Evolutionary conservation across 1,284 basidiomycete genomes (phyloP), one percentile per base, ranked within the genome.

Genomic region (Malassezia furfur): DNA sequence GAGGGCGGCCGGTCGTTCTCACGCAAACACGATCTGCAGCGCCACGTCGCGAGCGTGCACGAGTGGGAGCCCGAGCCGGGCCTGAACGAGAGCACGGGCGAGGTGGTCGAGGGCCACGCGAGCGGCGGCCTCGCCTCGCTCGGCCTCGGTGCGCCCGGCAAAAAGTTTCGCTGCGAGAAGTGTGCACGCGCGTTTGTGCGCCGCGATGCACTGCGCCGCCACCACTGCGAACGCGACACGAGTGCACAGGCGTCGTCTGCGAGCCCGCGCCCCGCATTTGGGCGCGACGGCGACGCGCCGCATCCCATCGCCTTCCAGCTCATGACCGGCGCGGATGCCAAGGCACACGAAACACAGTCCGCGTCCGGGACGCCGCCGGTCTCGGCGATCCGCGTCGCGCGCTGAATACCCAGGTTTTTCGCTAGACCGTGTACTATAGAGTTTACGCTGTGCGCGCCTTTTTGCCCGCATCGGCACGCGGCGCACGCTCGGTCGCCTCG

Each of bases 1-100:
- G 67, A 70, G 41, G 69, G 69, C 11, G 85, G 84, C 11, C 84
- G 88, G 50, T 85, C 86, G 3, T 91, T 91, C 76, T 87, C 85
- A 64, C 83, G 88, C 67, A 90, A 91, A 78, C 88, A 91, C 67
- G 88, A 91, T 70, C 77, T 91, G 5, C 85, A 85, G 35, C 84
- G 88, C 46, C 88, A 91, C 72, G 79, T 88, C 43, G 82, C 87
- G 41, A 86, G 85, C 59, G 88, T 91, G 60, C 88, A 91, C 69
- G 68, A 72, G 39, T 60, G 57, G 31, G 71, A 73, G 50, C 59
- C 70, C 1, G 62, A 70, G 49, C 70, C 72, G 0, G 66, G 62
- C 28, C 58, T 68, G 31, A 55, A 62, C 39, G 63, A 60, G 8
- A 63, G 63, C 51, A 64, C 65, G 3, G 60, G 63, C 31, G 62